These are phyloP conservation scores for Petrea volubilis DNA, from an alignment of 257 asterid genomes.

Conservation along the genomic window DNA sequence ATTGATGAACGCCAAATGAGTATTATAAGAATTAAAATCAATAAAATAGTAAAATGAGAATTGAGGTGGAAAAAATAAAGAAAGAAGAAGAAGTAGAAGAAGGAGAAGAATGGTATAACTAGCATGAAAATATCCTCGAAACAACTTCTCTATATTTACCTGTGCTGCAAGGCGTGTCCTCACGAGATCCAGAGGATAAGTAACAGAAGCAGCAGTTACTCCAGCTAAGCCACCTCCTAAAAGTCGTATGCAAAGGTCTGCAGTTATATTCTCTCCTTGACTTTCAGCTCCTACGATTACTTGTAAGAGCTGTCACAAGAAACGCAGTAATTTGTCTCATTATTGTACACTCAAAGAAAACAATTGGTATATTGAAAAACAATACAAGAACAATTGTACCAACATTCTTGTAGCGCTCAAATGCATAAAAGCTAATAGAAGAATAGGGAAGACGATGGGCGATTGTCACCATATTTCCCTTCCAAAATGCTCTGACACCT, in stretches of 20 bases:
- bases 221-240: conserved; percentile 92
- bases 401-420: conserved; percentile 86
- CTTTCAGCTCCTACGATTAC: conserved; percentile 48
- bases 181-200: conserved; percentile 84
- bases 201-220: conserved; percentile 78
- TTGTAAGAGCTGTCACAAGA: conserved; percentile 52
- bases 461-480: conserved; percentile 85
- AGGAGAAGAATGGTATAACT: not conserved
- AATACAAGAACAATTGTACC: conserved; percentile 56
- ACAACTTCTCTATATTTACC: conserved; percentile 34
- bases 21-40: not conserved
- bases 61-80: not conserved
- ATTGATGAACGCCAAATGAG: not conserved
- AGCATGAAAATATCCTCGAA: not conserved
- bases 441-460: conserved; percentile 89
- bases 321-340: conserved; percentile 1
- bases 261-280: conserved; percentile 58
- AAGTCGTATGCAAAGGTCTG: conserved; percentile 74
- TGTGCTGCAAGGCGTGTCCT: conserved; percentile 87
- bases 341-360: conserved; percentile 2
- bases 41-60: not conserved
- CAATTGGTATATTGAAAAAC: not conserved
- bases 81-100: no score
- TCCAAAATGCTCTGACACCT: conserved; percentile 86
- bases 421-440: conserved; percentile 77